These are phyloP conservation scores for Microcos paniculata DNA, from an alignment of 345 rosid genomes.

Conservation along the genomic window DNA sequence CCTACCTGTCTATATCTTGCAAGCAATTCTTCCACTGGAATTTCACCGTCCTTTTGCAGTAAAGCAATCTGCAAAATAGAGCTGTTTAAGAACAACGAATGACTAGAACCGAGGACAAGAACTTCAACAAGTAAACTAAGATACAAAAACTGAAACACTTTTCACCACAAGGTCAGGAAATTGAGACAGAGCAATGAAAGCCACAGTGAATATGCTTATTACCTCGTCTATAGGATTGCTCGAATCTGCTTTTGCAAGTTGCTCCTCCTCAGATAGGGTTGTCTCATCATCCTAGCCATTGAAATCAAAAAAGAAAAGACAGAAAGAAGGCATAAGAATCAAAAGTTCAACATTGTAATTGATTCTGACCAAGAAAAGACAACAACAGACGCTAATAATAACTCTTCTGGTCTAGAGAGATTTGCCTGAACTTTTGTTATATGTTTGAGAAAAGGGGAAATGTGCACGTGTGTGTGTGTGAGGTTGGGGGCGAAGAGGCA, in stretches of 20 bases:
- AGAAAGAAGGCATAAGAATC: not conserved
- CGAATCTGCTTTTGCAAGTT: conserved; percentile 72
- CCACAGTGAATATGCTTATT: conserved; percentile 16
- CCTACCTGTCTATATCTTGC: conserved; percentile 97
- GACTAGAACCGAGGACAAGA: conserved; percentile 14
- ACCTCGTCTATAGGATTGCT: conserved; percentile 76
- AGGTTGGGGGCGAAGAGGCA: no score
- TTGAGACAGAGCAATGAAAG: conserved; percentile 18
- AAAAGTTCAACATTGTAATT: not conserved
- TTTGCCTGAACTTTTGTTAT: not conserved
- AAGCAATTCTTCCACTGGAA: conserved; percentile 82
- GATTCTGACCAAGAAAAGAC: not conserved
- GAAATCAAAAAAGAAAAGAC: not conserved
- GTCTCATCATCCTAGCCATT: conserved; percentile 85
- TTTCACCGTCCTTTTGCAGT: conserved; percentile 90
- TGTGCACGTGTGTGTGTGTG: no score
- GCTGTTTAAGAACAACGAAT: conserved; percentile 24
- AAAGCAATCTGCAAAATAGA: conserved; percentile 60
- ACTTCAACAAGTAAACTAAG: not conserved
- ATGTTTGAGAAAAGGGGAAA: not conserved
- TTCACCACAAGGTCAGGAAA: conserved; percentile 13
- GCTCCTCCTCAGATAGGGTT: conserved; percentile 85
- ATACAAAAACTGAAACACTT: not conserved
- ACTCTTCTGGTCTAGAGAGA: not conserved
- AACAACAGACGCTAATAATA: not conserved